Conservation (phyloP, 108 stramenopile species). For the Pseudonitzschia delicatissima region DNA sequence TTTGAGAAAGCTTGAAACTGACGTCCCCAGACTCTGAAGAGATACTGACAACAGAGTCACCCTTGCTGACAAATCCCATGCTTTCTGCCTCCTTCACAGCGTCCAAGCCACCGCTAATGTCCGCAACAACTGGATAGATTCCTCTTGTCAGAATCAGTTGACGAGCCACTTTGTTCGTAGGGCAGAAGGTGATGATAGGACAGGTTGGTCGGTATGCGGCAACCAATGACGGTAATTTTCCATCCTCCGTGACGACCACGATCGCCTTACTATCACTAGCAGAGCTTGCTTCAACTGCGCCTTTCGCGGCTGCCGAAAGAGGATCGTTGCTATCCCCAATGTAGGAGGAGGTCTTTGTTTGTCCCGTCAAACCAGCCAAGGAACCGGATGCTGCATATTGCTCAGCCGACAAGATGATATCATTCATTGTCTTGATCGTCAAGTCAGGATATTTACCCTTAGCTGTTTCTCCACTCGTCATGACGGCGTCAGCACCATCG, state of each 20-base stretch:
- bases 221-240: slow-evolving; percentile 54
- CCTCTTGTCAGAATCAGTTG: slow-evolving; percentile 79
- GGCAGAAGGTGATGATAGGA: slow-evolving; percentile 79
- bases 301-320: slow-evolving; percentile 84
- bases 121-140: slow-evolving; percentile 72
- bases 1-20: slow-evolving; percentile 56
- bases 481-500: slow-evolving; percentile 98
- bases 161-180: slow-evolving; percentile 67
- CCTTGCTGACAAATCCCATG: slow-evolving; percentile 65
- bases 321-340: slow-evolving; percentile 22
- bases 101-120: slow-evolving; percentile 16
- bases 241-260: slow-evolving; percentile 82
- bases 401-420: slow-evolving; percentile 83
- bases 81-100: slow-evolving; percentile 63
- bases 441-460: slow-evolving; percentile 95
- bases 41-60: slow-evolving; percentile 66
- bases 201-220: slow-evolving; percentile 72
- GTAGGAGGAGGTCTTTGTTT: slow-evolving; percentile 12
- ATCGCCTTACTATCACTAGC: slow-evolving; percentile 84
- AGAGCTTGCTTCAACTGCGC: slow-evolving; percentile 88
- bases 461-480: slow-evolving; percentile 98
- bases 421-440: slow-evolving; percentile 92
- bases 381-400: slow-evolving; percentile 36
- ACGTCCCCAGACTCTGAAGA: slow-evolving; percentile 39
- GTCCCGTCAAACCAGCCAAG: slow-evolving; percentile 23